Percentiles rank a stretch among this genome's conserved stretches.
phyloP scores from a whole-genome alignment of 139 green algal species.

The Closterium sp. region DNA sequence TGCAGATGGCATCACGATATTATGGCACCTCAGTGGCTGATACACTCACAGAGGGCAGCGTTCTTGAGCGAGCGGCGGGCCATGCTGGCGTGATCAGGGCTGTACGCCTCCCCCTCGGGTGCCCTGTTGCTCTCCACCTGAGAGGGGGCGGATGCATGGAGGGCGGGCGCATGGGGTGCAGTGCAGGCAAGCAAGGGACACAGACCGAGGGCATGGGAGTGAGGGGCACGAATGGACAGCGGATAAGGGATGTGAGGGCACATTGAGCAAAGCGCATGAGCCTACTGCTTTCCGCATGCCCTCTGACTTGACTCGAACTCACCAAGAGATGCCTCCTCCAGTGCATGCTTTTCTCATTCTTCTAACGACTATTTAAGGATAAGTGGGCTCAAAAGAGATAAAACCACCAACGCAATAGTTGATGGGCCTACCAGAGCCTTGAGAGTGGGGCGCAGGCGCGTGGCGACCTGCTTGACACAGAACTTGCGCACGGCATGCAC shows the following conservation, averaged over 20 bases:
- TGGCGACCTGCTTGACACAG: constrained; percentile 70
- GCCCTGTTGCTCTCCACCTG: constrained; percentile 50
- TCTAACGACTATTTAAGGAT: no score
- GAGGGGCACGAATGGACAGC: not conserved
- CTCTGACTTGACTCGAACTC: no score
- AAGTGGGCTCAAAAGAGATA: no score
- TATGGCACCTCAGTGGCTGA: no score
- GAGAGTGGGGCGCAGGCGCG: constrained; percentile 73
- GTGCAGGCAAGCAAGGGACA: not conserved
- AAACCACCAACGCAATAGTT: no score
- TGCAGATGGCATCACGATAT: not conserved
- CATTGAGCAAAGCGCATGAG: no score
- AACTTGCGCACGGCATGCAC: constrained; percentile 68
- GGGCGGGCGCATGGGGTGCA: not conserved
- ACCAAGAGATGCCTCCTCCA: no score
- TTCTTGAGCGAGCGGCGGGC: constrained; percentile 81
- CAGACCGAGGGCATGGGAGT: not conserved
- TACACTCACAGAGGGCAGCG: constrained; percentile 61
- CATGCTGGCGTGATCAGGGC: constrained; percentile 58
- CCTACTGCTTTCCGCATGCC: no score
- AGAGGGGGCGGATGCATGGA: not conserved
- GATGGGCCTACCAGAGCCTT: no score
- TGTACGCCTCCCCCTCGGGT: constrained; percentile 58
- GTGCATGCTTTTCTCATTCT: no score
- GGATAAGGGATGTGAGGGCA: no score